phyloP scores from a whole-genome alignment of 306 rosid genomes.

The Lupinus albus region DNA sequence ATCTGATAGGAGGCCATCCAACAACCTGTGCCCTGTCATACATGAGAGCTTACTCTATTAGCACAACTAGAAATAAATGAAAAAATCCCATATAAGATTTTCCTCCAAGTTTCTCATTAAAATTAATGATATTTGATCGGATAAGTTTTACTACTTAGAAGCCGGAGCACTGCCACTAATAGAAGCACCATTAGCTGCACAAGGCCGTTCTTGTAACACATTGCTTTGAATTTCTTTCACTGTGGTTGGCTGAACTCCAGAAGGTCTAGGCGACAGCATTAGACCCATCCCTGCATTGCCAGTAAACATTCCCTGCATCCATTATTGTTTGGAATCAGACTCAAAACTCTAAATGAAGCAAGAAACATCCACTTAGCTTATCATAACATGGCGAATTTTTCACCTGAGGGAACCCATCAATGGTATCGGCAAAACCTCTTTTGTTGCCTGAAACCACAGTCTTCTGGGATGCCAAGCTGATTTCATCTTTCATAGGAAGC shows the following conservation, averaged over 20 bases:
- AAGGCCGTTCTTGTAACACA: constrained; percentile 65
- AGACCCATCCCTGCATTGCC: constrained; percentile 56
- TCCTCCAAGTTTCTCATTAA: not conserved
- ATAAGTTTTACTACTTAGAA: constrained; percentile 66
- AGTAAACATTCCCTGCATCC: constrained; percentile 69
- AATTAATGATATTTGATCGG: not conserved
- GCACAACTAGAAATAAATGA: constrained; percentile 1
- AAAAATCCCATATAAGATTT: not conserved
- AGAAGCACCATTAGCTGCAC: constrained; percentile 55
- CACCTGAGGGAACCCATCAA: constrained; percentile 74
- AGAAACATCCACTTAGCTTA: constrained; percentile 45
- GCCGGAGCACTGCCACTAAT: constrained; percentile 67
- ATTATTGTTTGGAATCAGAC: constrained; percentile 45
- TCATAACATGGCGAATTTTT: constrained; percentile 42
- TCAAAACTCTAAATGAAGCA: constrained; percentile 43
- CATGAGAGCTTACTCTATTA: constrained; percentile 21
- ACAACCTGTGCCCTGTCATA: constrained; percentile 88
- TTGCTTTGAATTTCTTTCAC: constrained; percentile 63
- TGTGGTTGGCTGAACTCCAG: constrained; percentile 57
- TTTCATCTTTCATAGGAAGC: constrained; percentile 82
- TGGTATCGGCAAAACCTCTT: constrained; percentile 85
- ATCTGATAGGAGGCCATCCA: constrained; percentile 97
- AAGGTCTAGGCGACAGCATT: constrained; percentile 69
- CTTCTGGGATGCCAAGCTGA: constrained; percentile 55
- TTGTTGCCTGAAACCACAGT: constrained; percentile 77